Percentiles rank a stretch among this genome's conserved stretches.
Conservation (phyloP, 2,329 filamentous ascomycete genomes). For the Colletotrichum sp. region DNA sequence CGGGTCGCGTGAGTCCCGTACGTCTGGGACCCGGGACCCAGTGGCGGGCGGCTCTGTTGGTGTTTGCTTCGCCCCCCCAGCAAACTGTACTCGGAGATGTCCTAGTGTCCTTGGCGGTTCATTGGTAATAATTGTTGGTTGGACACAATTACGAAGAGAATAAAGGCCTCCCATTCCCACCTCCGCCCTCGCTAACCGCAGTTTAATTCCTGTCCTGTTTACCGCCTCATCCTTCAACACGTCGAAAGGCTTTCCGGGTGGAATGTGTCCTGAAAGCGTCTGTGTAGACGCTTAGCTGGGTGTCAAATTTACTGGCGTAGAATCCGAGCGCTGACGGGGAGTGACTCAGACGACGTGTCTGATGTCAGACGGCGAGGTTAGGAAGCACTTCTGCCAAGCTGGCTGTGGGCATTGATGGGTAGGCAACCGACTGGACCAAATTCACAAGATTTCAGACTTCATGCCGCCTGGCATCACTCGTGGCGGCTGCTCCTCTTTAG, state of each 20-base stretch:
- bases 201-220: not conserved
- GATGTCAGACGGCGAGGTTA: not conserved
- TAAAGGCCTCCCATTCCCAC: not conserved
- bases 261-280: not conserved
- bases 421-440: not conserved
- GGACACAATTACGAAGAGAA: not conserved
- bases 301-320: not conserved
- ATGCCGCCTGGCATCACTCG: not conserved
- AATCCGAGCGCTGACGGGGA: not conserved
- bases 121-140: not conserved
- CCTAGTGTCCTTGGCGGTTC: not conserved
- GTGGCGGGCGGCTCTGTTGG: not conserved
- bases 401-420: not conserved
- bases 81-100: not conserved
- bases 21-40: not conserved
- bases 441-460: not conserved
- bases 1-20: not conserved
- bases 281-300: not conserved
- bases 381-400: not conserved
- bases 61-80: not conserved
- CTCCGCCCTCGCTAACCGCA: not conserved
- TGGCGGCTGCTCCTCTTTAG: not conserved
- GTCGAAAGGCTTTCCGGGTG: not conserved
- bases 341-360: not conserved
- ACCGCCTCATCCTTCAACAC: not conserved